Evolutionary conservation across 2,329 filamentous ascomycete genomes (phyloP), one percentile per base, ranked within the genome.

Genomic region (Cladosporium phlei): DNA sequence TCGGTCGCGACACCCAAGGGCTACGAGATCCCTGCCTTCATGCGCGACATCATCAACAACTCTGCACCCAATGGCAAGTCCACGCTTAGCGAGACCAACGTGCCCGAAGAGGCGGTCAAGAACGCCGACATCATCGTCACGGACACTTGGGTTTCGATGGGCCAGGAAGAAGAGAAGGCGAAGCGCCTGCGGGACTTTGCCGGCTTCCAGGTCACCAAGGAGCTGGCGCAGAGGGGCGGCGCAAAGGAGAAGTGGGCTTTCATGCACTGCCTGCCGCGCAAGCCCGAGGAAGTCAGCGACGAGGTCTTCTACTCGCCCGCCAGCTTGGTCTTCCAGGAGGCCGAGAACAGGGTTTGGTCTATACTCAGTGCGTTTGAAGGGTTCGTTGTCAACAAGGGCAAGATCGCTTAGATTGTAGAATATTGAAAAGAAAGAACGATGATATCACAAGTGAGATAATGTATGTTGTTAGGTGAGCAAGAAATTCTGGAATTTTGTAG

Each of bases 71-170:
- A n/a, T 10, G 38, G 40, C 28, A 47, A 32, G 21, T 57, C 51
- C 34, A 55, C 50, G 17, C 74, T 96, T 25, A 71, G 70, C 4
- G 85, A 95, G 68, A 94, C 88, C 0, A 85, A 76, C 17, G 72
- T 85, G 1, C 93, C 91, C 0, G 87, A 93, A 64, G 87, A 95
- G 60, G 93, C 76, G 1, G 82, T 96, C 62, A 86, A 86, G 71
- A 73, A 83, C 54, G 91, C 93, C 3, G 85, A 98, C 64, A 78
- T 97, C 44, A 74, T 98, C 48, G 89, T 97, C 17, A 98, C 93
- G 1, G 93, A 98, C 62, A 98, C 93, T 1, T 98, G 93, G 93
- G 80, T 98, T 24, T 95, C 88, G 1, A 98, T 98, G 93, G 93
- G 93, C 37, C 91, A 97, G 69, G 93, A 98, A 68, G 80, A 80